These are phyloP conservation scores for Solanum hybrid DNA, from an alignment of 305 asterid species.

Conservation along the genomic window DNA sequence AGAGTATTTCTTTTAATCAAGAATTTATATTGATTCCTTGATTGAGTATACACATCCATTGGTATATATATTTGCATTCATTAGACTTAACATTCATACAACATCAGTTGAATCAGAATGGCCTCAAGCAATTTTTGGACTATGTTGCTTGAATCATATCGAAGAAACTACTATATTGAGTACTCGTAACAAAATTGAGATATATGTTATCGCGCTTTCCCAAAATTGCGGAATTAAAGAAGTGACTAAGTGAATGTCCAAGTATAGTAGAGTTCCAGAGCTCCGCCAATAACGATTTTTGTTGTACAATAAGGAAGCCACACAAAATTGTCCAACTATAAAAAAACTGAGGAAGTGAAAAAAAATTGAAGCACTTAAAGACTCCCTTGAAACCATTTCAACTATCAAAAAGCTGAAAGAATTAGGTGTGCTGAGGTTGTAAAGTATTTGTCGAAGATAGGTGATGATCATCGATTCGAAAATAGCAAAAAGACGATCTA, in stretches of 20 bases:
- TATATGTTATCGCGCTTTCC: neutral
- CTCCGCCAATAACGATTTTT: neutral
- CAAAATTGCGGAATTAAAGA: too few relatives aligned
- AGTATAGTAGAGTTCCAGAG: neutral
- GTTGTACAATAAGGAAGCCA: neutral
- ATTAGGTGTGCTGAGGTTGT: neutral
- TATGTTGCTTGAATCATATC: neutral
- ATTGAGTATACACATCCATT: neutral
- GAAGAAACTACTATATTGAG: neutral
- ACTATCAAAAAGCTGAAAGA: neutral
- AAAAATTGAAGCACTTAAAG: neutral
- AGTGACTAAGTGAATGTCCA: neutral
- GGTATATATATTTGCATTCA: neutral
- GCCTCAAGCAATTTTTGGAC: neutral
- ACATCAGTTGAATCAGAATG: neutral
- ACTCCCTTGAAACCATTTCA: neutral
- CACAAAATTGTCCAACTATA: neutral
- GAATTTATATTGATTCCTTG: neutral
- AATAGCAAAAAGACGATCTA: too few relatives aligned
- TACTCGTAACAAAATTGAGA: neutral
- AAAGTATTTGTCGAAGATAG: too few relatives aligned
- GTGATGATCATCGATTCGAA: neutral
- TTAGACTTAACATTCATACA: neutral
- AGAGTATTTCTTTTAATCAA: neutral
- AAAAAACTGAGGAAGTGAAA: neutral